Percentiles rank a stretch among this genome's conserved stretches.
Conservation (phyloP, 495 filamentous ascomycete species). For the Neurospora tetrasperma region DNA sequence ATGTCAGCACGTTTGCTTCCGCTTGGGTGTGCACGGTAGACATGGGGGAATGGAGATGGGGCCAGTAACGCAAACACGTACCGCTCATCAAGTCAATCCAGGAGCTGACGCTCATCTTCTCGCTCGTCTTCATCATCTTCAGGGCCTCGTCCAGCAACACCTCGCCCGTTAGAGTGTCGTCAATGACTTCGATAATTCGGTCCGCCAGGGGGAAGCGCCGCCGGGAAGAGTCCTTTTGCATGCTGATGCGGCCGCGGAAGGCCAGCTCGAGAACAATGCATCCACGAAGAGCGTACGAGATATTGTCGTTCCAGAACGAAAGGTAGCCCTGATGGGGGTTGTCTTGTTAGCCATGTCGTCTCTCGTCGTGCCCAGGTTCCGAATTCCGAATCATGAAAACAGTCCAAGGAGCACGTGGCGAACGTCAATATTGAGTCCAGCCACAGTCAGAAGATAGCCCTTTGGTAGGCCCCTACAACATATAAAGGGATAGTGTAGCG, state of each 20-base stretch:
- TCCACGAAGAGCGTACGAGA: conserved; percentile 91
- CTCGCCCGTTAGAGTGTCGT: conserved; percentile 94
- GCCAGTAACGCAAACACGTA: conserved; percentile 27
- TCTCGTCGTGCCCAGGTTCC: background rate
- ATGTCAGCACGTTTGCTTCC: background rate
- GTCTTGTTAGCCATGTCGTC: conserved; percentile 1
- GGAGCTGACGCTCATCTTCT: conserved; percentile 98
- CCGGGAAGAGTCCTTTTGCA: conserved; percentile 93
- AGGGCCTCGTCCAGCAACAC: conserved; percentile 95
- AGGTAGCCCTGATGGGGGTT: conserved; percentile 65
- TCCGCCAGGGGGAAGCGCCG: conserved; percentile 88
- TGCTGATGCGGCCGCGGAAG: conserved; percentile 90
- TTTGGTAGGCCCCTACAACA: background rate
- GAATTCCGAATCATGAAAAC: background rate
- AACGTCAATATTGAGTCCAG: background rate
- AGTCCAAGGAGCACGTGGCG: background rate
- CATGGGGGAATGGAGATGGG: no score
- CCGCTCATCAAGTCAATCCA: conserved; percentile 99
- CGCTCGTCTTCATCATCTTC: conserved; percentile 99
- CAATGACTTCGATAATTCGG: conserved; percentile 88
- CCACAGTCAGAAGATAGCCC: background rate
- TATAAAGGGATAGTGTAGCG: background rate
- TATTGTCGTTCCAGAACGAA: conserved; percentile 99
- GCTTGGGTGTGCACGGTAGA: no score
- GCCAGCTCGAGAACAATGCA: conserved; percentile 97